These are phyloP conservation scores for Nepenthes gracilis DNA, from an alignment of 148 eudicot genomes.

Conservation along the genomic window DNA sequence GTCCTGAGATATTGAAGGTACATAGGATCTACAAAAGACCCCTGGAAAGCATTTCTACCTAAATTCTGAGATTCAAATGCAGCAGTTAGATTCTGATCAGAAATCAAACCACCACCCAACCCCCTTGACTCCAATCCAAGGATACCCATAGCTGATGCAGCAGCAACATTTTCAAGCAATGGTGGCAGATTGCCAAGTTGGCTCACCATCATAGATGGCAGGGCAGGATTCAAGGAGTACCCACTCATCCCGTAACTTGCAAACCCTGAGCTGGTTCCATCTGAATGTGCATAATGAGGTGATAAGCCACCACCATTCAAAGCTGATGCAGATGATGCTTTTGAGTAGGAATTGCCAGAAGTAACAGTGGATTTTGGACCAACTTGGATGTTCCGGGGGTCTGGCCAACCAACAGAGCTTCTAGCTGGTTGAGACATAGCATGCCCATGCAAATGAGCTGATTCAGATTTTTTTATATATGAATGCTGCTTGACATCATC, in stretches of 20 bases:
- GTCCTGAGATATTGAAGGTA: conserved; percentile 75
- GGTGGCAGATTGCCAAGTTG: conserved; percentile 42
- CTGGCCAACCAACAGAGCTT: conserved; percentile 28
- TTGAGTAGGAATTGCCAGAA: too few species aligned
- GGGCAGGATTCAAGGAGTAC: conserved; percentile 41
- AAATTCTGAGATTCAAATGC: conserved; percentile 27
- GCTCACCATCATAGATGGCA: conserved; percentile 46
- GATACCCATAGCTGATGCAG: conserved; percentile 35
- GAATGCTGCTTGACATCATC: conserved; percentile 41
- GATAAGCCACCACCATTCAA: conserved; percentile 24
- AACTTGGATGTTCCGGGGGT: conserved; percentile 28
- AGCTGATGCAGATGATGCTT: too few species aligned
- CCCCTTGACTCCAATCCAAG: conserved; percentile 30
- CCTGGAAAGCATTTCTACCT: conserved; percentile 38
- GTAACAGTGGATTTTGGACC: not conserved
- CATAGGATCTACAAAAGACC: conserved; percentile 59
- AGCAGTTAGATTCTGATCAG: conserved; percentile 20
- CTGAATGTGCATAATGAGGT: conserved; percentile 51
- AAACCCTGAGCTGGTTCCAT: conserved; percentile 40
- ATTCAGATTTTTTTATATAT: conserved; percentile 39
- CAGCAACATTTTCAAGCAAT: conserved; percentile 46
- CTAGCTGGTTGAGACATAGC: conserved; percentile 25
- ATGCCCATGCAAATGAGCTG: conserved; percentile 36
- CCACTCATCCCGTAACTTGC: conserved; percentile 59
- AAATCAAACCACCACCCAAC: conserved; percentile 17